These are phyloP conservation scores for Neophaeococcomyces mojaviensis DNA, from an alignment of 2,329 filamentous ascomycete genomes.

Conservation along the genomic window DNA sequence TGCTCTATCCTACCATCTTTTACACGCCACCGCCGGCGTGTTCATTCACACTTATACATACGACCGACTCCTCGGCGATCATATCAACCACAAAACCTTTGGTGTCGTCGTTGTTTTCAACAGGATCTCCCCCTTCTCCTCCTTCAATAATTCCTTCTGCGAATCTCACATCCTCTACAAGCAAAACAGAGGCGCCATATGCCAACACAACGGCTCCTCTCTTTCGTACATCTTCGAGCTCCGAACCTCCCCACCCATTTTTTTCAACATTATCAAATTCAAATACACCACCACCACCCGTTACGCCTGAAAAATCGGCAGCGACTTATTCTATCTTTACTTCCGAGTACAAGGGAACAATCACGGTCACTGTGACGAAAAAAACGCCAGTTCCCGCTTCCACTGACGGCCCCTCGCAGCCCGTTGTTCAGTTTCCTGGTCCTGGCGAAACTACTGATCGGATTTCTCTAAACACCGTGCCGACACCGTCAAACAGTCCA, in stretches of 20 bases:
- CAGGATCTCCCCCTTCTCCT: neutral
- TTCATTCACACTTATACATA: neutral
- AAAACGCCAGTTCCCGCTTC: slow-evolving; percentile 21
- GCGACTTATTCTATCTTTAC: neutral
- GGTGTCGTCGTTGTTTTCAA: neutral
- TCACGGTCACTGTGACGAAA: slow-evolving; percentile 22
- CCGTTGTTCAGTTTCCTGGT: neutral
- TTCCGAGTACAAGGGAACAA: slow-evolving; percentile 9
- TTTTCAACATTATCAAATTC: neutral
- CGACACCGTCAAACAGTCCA: neutral
- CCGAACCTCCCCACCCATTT: too few relatives aligned
- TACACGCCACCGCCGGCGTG: slow-evolving; percentile 8
- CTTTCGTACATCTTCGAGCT: too few relatives aligned
- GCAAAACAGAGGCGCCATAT: slow-evolving; percentile 5
- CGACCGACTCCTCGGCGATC: neutral
- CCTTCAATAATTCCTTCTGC: neutral
- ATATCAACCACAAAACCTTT: neutral
- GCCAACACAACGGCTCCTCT: slow-evolving; percentile 10
- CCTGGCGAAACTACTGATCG: neutral
- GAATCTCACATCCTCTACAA: neutral
- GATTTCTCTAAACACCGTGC: neutral
- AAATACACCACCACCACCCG: neutral
- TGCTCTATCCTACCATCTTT: neutral
- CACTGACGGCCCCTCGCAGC: neutral
- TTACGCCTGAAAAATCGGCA: neutral